Conservation (phyloP, 768 basidiomycete species). For the Xerocomellus chrysenteron region DNA sequence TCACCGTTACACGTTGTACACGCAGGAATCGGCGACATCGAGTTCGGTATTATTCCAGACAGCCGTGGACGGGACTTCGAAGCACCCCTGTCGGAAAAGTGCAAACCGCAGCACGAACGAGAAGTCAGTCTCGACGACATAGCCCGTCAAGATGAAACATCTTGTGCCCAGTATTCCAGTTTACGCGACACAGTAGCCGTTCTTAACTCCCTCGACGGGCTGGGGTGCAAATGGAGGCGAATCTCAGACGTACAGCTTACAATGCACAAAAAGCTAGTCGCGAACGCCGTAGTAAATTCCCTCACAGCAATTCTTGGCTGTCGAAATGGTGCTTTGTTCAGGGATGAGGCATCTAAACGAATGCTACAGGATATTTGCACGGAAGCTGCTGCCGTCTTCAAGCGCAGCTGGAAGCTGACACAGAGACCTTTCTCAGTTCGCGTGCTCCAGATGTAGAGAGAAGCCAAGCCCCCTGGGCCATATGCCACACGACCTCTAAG, state of each 20-base stretch:
- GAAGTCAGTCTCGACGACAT: constrained; percentile 56
- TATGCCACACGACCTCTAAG: constrained; percentile 47
- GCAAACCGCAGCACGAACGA: constrained; percentile 37
- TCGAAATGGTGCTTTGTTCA: constrained; percentile 73
- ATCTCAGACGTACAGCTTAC: constrained; percentile 63
- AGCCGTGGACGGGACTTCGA: constrained; percentile 36
- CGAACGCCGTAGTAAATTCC: constrained; percentile 82
- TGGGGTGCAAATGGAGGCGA: constrained; percentile 64
- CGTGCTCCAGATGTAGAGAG: constrained; percentile 24
- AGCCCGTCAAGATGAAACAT: constrained; percentile 33
- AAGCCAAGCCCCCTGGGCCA: constrained; percentile 33
- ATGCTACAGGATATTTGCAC: constrained; percentile 56
- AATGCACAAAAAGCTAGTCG: constrained; percentile 78
- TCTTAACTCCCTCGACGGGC: constrained; percentile 52
- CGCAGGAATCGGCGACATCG: constrained; percentile 5
- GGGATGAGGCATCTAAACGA: constrained; percentile 38
- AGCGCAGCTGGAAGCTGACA: constrained; percentile 47
- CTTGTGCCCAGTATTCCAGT: constrained; percentile 48
- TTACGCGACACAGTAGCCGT: constrained; percentile 69
- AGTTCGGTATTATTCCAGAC: constrained; percentile 62
- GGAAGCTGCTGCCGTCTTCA: constrained; percentile 68
- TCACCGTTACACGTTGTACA: constrained; percentile 57
- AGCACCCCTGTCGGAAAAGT: constrained; percentile 18
- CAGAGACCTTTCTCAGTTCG: constrained; percentile 20
- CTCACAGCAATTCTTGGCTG: constrained; percentile 81